Conservation (phyloP, 768 basidiomycete genomes). For the Cantharellus anzutake region DNA sequence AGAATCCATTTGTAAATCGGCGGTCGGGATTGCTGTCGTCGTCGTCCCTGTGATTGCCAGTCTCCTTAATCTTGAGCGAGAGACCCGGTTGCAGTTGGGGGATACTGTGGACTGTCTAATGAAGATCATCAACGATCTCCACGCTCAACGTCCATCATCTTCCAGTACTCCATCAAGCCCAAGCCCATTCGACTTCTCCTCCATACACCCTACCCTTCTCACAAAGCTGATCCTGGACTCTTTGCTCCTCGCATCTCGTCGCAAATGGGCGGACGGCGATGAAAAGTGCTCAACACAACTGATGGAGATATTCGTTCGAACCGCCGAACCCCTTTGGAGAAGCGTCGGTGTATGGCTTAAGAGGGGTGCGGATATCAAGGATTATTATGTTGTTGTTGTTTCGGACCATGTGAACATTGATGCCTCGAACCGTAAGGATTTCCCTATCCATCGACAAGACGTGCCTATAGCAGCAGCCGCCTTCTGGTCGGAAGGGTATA, state of each 20-base stretch:
- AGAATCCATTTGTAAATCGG: constrained; percentile 42
- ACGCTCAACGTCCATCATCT: not conserved
- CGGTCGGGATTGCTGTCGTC: constrained; percentile 22
- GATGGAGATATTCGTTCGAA: constrained; percentile 39
- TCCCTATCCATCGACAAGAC: constrained; percentile 61
- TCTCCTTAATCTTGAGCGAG: constrained; percentile 39
- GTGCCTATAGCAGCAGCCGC: constrained; percentile 34
- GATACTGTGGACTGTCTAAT: not conserved
- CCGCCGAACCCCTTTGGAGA: constrained; percentile 52
- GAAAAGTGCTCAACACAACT: constrained; percentile 33
- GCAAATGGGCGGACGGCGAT: constrained; percentile 21
- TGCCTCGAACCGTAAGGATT: constrained; percentile 24
- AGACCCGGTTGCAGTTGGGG: not conserved
- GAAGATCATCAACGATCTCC: not conserved
- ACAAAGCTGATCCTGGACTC: constrained; percentile 44
- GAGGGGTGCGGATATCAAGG: constrained; percentile 40
- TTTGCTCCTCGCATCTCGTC: constrained; percentile 20
- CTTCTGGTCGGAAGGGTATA: constrained; percentile 63
- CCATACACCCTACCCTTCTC: constrained; percentile 30
- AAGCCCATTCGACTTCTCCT: constrained; percentile 17
- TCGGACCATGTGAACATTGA: constrained; percentile 13
- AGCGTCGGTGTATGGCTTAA: constrained; percentile 56
- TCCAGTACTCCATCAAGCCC: not conserved
- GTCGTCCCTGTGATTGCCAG: constrained; percentile 29
- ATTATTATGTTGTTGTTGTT: constrained; percentile 11